Conservation (phyloP, 2,329 filamentous ascomycete species). For the Hypoxylon sp. region DNA sequence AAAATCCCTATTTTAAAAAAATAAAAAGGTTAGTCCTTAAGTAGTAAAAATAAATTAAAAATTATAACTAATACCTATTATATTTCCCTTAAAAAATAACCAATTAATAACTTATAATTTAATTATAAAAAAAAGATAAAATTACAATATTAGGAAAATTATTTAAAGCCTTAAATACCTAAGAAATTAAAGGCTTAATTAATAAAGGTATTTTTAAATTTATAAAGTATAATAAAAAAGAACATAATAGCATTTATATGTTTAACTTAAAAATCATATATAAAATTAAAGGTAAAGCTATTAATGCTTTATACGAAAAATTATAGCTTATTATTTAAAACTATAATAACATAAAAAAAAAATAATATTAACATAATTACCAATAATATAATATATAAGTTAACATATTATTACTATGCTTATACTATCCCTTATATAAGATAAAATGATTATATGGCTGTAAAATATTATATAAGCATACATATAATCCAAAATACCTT, state of each 20-base stretch:
- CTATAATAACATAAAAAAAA: neutral
- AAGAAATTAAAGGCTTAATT: too few relatives aligned
- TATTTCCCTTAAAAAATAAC: too few relatives aligned
- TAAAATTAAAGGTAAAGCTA: too few relatives aligned
- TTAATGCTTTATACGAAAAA: too few relatives aligned
- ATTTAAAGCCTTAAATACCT: too few relatives aligned
- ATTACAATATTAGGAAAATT: too few relatives aligned
- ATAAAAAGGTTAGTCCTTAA: too few relatives aligned
- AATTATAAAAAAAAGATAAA: neutral
- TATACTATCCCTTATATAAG: neutral
- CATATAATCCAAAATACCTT: slow-evolving; percentile 5
- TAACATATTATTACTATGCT: slow-evolving; percentile 5
- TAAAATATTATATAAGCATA: neutral
- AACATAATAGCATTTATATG: neutral
- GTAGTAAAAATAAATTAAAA: too few relatives aligned
- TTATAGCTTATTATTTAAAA: too few relatives aligned
- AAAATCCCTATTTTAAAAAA: too few relatives aligned
- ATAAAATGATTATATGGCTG: slow-evolving; percentile 5
- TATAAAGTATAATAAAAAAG: slow-evolving; percentile 2
- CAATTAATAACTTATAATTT: neutral
- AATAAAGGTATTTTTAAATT: neutral
- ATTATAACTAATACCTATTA: too few relatives aligned
- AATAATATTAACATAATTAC: slow-evolving; percentile 4
- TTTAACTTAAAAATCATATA: neutral
- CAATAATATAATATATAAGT: slow-evolving; percentile 10